A percentile compares a stretch with the other conserved stretches of the same genome.
phyloP scores from a whole-genome alignment of 2,329 filamentous ascomycete genomes.

The Hypoxylon sp. region DNA sequence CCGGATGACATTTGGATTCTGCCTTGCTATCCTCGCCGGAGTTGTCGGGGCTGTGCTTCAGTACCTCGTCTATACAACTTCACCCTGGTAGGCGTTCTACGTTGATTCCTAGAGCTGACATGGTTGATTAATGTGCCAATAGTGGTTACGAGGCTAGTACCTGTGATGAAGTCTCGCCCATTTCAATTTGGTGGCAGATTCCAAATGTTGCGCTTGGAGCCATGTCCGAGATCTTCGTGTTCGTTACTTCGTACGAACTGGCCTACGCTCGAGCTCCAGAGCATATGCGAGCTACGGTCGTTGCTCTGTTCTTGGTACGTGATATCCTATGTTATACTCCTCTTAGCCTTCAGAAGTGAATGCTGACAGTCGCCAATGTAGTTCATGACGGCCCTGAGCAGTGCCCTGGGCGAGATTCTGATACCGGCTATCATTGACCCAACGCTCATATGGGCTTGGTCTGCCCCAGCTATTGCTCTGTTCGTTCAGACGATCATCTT shows the following conservation, averaged over 20 bases:
- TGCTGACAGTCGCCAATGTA: no score
- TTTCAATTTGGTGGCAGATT: conserved; percentile 62
- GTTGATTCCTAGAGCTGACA: not conserved
- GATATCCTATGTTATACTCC: no score
- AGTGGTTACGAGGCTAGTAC: conserved; percentile 54
- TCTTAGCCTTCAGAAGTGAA: no score
- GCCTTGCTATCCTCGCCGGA: conserved; percentile 58
- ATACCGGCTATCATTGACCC: conserved; percentile 54
- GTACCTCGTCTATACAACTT: conserved; percentile 64
- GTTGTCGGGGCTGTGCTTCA: conserved; percentile 64
- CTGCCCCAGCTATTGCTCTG: conserved; percentile 55
- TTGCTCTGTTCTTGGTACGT: conserved; percentile 63
- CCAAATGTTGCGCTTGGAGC: conserved; percentile 60
- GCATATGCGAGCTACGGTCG: conserved; percentile 68
- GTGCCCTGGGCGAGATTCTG: conserved; percentile 56
- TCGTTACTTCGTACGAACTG: conserved; percentile 71
- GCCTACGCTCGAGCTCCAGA: conserved; percentile 73
- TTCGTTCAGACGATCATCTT: conserved; percentile 57
- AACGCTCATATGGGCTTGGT: conserved; percentile 49
- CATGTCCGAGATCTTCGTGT: conserved; percentile 64
- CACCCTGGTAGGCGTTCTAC: conserved; percentile 52
- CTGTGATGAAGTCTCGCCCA: conserved; percentile 50
- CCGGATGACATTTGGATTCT: conserved; percentile 66
- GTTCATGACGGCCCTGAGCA: conserved; percentile 66
- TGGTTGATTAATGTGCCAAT: not conserved